These are phyloP conservation scores for Ceratocystis colombiana DNA, from an alignment of 2,329 filamentous ascomycete genomes.

Conservation along the genomic window DNA sequence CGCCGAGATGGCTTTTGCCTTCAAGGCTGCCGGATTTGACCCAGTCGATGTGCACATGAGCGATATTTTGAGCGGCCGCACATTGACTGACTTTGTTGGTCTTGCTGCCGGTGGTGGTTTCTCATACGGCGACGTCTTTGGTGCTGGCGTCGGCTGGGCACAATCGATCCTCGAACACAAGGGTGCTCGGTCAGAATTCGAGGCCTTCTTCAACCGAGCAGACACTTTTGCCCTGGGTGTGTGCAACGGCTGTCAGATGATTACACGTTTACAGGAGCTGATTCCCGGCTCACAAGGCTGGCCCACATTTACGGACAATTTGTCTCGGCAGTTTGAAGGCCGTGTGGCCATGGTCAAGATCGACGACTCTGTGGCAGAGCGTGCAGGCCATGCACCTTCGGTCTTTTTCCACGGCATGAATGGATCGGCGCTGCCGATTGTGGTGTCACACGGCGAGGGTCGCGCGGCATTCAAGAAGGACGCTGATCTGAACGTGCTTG, in stretches of 20 bases:
- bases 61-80: constrained; percentile 70
- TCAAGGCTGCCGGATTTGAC: constrained; percentile 81
- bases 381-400: constrained; percentile 41
- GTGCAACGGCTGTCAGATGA: constrained; percentile 96
- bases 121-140: constrained; percentile 72
- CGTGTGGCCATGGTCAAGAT: constrained; percentile 75
- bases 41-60: constrained; percentile 95
- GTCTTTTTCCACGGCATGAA: constrained; percentile 88
- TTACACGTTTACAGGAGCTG: constrained; percentile 65
- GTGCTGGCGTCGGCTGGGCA: constrained; percentile 94
- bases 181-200: constrained; percentile 64
- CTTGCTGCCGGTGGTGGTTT: constrained; percentile 94
- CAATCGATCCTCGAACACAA: constrained; percentile 83
- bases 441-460: constrained; percentile 84
- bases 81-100: constrained; percentile 72
- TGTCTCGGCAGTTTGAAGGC: constrained; percentile 80
- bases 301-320: constrained; percentile 80
- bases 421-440: constrained; percentile 71
- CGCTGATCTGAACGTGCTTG: constrained; percentile 38
- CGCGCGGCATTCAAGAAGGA: constrained; percentile 60
- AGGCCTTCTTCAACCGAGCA: constrained; percentile 71
- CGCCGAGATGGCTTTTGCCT: constrained; percentile 96
- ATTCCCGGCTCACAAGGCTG: constrained; percentile 77
- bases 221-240: constrained; percentile 91
- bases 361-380: constrained; percentile 31